Percentiles rank a stretch among this genome's conserved stretches.
phyloP scores from a whole-genome alignment of 2,329 filamentous ascomycete species.

The Endoconidiophora polonica region DNA sequence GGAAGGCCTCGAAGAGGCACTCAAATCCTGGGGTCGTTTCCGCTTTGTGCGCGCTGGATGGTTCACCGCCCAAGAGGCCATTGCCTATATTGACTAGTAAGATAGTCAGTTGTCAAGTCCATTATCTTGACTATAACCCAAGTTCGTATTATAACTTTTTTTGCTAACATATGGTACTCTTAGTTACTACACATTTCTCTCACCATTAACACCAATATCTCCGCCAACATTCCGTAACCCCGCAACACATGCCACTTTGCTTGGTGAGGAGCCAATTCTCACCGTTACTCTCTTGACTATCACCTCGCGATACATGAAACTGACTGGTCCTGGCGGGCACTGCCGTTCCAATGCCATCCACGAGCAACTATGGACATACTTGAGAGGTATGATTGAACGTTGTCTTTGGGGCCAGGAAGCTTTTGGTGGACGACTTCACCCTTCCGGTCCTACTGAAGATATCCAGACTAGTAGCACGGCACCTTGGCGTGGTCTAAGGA shows the following conservation, averaged over 20 bases:
- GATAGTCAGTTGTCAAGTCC: slow-evolving; percentile 17
- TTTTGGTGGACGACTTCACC: slow-evolving; percentile 39
- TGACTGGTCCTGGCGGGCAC: slow-evolving; percentile 62
- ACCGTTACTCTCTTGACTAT: slow-evolving; percentile 85
- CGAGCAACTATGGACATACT: slow-evolving; percentile 85
- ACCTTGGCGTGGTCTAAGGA: slow-evolving; percentile 51
- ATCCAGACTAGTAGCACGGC: slow-evolving; percentile 50
- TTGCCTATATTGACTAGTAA: slow-evolving; percentile 85
- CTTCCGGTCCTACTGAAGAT: slow-evolving; percentile 38
- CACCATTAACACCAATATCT: slow-evolving; percentile 83
- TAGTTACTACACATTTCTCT: slow-evolving; percentile 80
- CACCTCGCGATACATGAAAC: slow-evolving; percentile 67
- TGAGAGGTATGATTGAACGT: slow-evolving; percentile 87
- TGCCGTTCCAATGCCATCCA: slow-evolving; percentile 85
- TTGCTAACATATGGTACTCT: not conserved
- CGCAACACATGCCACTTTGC: slow-evolving; percentile 59
- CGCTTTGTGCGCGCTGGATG: slow-evolving; percentile 92
- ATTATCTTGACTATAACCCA: too few species aligned
- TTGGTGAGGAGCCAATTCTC: slow-evolving; percentile 84
- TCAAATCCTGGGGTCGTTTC: slow-evolving; percentile 80
- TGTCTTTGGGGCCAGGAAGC: slow-evolving; percentile 94
- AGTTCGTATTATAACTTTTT: not conserved
- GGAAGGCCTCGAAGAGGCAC: slow-evolving; percentile 33
- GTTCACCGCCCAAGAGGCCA: slow-evolving; percentile 87
- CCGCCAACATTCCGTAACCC: slow-evolving; percentile 77